Conservation (phyloP, 1,139 yeast species). For the Kodamaea suecica region DNA sequence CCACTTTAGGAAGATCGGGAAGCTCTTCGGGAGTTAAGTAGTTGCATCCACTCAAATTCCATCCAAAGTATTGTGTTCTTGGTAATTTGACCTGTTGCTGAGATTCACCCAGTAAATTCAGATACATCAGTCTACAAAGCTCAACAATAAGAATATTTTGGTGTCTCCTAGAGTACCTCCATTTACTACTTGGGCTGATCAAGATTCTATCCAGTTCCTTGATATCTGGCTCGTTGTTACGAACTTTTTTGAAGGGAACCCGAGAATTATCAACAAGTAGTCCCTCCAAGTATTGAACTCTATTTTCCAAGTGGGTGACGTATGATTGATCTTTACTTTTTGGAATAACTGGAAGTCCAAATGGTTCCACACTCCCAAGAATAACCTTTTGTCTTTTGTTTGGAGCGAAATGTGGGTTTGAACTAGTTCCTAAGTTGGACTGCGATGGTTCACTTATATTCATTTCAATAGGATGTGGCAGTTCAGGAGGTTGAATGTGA, state of each 20-base stretch:
- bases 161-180: conserved; percentile 51
- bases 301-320: conserved; percentile 35
- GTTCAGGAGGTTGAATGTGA: conserved; percentile 3
- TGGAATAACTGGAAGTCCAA: conserved; percentile 21
- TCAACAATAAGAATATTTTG: conserved; percentile 48
- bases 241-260: conserved; percentile 16
- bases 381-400: conserved; percentile 11
- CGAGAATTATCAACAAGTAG: conserved; percentile 23
- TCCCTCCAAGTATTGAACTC: conserved; percentile 40
- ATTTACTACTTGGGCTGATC: conserved; percentile 32
- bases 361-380: conserved; percentile 12
- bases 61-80: conserved; percentile 59
- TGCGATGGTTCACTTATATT: conserved; percentile 3
- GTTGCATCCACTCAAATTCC: conserved; percentile 63
- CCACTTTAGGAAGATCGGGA: conserved; percentile 33
- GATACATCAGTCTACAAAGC: conserved; percentile 40
- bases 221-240: conserved; percentile 17
- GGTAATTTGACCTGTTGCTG: conserved; percentile 45
- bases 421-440: no score
- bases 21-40: conserved; percentile 42
- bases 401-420: conserved; percentile 4
- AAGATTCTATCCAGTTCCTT: conserved; percentile 18
- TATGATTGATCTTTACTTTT: conserved; percentile 20
- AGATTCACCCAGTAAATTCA: conserved; percentile 37
- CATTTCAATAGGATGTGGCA: conserved; percentile 3